phyloP scores from a whole-genome alignment of 192 early-diverging fungal genomes.

The Fimicolochytrium jonesii region DNA sequence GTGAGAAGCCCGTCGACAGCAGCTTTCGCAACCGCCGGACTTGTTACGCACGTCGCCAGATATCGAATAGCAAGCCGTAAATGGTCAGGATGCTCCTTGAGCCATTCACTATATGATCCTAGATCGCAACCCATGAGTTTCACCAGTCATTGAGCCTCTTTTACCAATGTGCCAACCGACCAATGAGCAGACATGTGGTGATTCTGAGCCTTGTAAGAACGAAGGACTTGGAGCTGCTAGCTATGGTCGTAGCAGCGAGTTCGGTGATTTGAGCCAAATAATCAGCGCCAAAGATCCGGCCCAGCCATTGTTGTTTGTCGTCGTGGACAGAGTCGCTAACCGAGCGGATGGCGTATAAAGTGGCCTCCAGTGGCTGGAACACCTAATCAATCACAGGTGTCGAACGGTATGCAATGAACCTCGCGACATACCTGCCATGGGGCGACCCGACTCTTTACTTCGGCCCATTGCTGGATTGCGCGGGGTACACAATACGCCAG shows the following conservation, averaged over 20 bases:
- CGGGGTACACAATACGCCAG: constrained; percentile 19
- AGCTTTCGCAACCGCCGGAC: constrained; percentile 3
- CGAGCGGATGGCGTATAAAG: constrained; percentile 28
- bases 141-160: not conserved
- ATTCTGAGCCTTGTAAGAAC: not conserved
- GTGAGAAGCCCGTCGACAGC: constrained; percentile 19
- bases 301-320: constrained; percentile 13
- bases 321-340: constrained; percentile 26
- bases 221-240: too few relatives aligned
- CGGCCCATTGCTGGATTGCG: constrained; percentile 11
- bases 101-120: constrained; percentile 29
- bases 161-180: not conserved
- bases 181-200: constrained; percentile 4
- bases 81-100: constrained; percentile 20
- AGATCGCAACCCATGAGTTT: constrained; percentile 1
- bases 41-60: constrained; percentile 16
- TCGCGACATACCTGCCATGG: constrained; percentile 21
- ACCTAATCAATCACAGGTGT: not conserved
- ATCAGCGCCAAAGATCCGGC: constrained; percentile 20
- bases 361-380: constrained; percentile 28
- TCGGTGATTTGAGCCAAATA: constrained; percentile 18
- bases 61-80: constrained; percentile 20
- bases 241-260: too few relatives aligned
- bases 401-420: not conserved
- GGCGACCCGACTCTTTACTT: not conserved